These are phyloP conservation scores for Acarospora socialis DNA, from an alignment of 2,329 filamentous ascomycete genomes.

Conservation along the genomic window DNA sequence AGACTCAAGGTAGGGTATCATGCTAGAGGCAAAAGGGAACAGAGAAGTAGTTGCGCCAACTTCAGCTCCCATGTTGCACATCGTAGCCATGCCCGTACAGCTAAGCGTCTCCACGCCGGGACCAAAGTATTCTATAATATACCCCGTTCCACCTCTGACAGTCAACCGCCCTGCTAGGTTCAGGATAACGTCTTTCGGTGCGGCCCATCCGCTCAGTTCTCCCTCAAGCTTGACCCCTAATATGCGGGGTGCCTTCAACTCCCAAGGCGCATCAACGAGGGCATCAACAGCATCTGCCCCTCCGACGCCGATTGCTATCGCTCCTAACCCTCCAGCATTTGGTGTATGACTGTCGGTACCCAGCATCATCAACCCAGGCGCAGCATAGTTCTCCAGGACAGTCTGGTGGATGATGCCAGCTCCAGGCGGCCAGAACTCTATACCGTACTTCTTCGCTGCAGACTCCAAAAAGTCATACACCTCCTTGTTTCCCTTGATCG, in stretches of 20 bases:
- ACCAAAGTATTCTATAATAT: slow-evolving; percentile 86
- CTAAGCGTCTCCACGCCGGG: slow-evolving; percentile 79
- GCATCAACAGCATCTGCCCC: slow-evolving; percentile 96
- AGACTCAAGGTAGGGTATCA: slow-evolving; percentile 71
- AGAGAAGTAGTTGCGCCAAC: slow-evolving; percentile 91
- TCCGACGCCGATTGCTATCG: slow-evolving; percentile 91
- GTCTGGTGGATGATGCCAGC: slow-evolving; percentile 96
- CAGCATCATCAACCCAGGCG: slow-evolving; percentile 97
- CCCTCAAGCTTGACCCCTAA: slow-evolving; percentile 75
- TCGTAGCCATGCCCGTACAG: slow-evolving; percentile 84
- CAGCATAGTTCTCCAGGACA: slow-evolving; percentile 91
- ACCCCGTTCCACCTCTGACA: slow-evolving; percentile 86
- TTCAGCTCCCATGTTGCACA: slow-evolving; percentile 77
- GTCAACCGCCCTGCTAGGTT: slow-evolving; percentile 79
- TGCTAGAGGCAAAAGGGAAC: slow-evolving; percentile 80
- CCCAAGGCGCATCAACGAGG: slow-evolving; percentile 91
- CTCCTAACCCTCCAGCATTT: slow-evolving; percentile 87
- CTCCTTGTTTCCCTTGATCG: slow-evolving; percentile 85
- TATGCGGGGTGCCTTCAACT: slow-evolving; percentile 86
- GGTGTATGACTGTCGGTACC: slow-evolving; percentile 96
- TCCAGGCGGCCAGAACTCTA: slow-evolving; percentile 90
- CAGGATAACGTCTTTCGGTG: slow-evolving; percentile 91
- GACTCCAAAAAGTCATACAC: slow-evolving; percentile 96
- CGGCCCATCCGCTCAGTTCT: slow-evolving; percentile 74
- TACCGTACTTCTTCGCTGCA: slow-evolving; percentile 77